Base-by-base conservation (phyloP, 2,329 filamentous ascomycete genomes). In the Xylaria sp. region DNA sequence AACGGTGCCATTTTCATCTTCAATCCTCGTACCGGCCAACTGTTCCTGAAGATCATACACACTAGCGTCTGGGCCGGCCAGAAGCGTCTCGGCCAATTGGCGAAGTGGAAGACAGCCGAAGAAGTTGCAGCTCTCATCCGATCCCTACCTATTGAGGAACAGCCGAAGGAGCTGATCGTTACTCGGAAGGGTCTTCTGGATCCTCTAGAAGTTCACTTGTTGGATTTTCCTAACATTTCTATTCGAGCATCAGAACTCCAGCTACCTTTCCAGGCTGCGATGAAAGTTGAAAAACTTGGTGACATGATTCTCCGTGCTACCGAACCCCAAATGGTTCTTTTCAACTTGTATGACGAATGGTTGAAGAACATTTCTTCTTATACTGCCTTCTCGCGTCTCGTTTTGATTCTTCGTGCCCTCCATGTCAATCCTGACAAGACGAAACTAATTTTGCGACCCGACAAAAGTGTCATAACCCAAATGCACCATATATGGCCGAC, bases 1-100 rank as follows among this genome's bases (percentile, higher is more conserved):
- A 99, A 99, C 80, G 96, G 96, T 79, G 96, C 97, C 54, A 98
- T 99, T 79, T 99, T 99, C 85, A 99, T 99, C 79, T 98, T 99
- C 88, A 99, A 99, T 80, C 96, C 97, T n/a, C 90, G 95, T 67
- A 99, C 96, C 61, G 96, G 96, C 60, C 96, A 99, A 78, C 83
- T 99, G 47, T 99, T 99, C 89, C 83, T 99, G 78, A 99, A 99
- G 87, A 98, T 99, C 75, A 99, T 99, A 74, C 97, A 99, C 82
- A 99, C 96, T 1, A 98, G 94, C 78, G 97, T 99, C 32, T 99
- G 96, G 96, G 96, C 96, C 60, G 96, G 96, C 63, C 96, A 99
- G 83, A 99, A 99, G 82, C 97, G 96, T 92, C 89, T 99, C 37
- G 97, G 97, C 73, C 96, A 99, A 81, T 84, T 99, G 73, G 96